Evolutionary conservation across 2,329 filamentous ascomycete species (phyloP).

Genomic region (Ophiosphaerella korrae): DNA sequence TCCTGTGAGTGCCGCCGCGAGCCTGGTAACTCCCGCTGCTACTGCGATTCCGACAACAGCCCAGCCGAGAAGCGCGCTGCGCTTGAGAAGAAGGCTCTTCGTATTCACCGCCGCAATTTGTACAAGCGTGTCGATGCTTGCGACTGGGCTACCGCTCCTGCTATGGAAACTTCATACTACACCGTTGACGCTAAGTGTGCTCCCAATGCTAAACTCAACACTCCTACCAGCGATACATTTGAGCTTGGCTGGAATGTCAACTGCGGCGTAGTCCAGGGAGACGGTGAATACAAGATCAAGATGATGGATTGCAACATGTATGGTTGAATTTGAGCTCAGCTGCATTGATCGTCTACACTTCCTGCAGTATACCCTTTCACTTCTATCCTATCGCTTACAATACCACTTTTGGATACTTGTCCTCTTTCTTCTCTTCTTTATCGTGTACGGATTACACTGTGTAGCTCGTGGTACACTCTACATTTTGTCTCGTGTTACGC

Average conservation of each 20-base stretch:
- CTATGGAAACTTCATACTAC: conserved; percentile 51
- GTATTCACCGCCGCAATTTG: conserved; percentile 36
- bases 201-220: conserved; percentile 34
- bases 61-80: conserved; percentile 27
- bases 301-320: conserved; percentile 43
- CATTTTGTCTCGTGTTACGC: no score
- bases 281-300: conserved; percentile 52
- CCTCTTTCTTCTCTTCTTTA: no score
- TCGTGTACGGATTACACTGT: no score
- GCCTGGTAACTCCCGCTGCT: conserved; percentile 28
- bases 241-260: conserved; percentile 51
- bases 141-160: conserved; percentile 47
- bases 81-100: conserved; percentile 40
- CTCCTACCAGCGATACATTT: conserved; percentile 28
- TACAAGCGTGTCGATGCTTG: conserved; percentile 39
- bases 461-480: no score
- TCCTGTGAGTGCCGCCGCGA: conserved; percentile 36
- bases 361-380: no score
- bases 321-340: conserved; percentile 1
- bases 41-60: conserved; percentile 25
- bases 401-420: no score
- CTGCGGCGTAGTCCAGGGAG: conserved; percentile 47
- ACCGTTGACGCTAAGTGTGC: conserved; percentile 47
- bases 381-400: no score
- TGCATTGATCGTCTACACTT: no score